Percentiles rank a stretch among this genome's conserved stretches.
Evolutionary conservation across 2,329 filamentous ascomycete genomes (phyloP).

Genomic region (Nemania serpens): DNA sequence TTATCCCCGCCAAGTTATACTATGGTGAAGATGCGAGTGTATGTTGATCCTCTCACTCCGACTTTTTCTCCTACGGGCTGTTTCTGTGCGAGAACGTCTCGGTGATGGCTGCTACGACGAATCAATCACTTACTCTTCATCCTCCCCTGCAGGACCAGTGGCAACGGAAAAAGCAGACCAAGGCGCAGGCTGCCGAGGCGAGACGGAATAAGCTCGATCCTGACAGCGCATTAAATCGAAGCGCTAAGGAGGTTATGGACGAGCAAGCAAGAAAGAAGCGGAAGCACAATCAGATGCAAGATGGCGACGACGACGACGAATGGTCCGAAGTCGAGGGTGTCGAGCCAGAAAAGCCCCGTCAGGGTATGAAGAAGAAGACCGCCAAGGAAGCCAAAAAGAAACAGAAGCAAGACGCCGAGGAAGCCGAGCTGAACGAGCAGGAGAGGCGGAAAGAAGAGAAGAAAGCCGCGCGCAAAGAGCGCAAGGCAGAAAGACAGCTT

Average conservation of each 20-base stretch:
- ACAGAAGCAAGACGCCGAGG: slow-evolving; percentile 54
- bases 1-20: slow-evolving; percentile 90
- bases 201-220: slow-evolving; percentile 91
- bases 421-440: slow-evolving; percentile 46
- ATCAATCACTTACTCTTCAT: slow-evolving; percentile 24
- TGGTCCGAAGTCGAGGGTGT: slow-evolving; percentile 55
- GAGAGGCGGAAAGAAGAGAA: slow-evolving; percentile 54
- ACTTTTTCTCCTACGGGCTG: not conserved
- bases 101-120: slow-evolving; percentile 15
- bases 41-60: slow-evolving; percentile 44
- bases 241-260: slow-evolving; percentile 90
- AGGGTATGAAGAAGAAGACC: slow-evolving; percentile 62
- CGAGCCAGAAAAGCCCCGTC: slow-evolving; percentile 63
- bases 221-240: slow-evolving; percentile 77
- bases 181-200: slow-evolving; percentile 80
- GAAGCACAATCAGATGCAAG: slow-evolving; percentile 60
- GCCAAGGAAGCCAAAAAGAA: slow-evolving; percentile 50
- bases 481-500: slow-evolving; percentile 47
- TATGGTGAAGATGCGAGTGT: slow-evolving; percentile 85
- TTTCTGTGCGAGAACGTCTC: not conserved
- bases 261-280: slow-evolving; percentile 78
- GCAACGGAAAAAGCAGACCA: slow-evolving; percentile 94
- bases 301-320: slow-evolving; percentile 54
- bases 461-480: slow-evolving; percentile 52
- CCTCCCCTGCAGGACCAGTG: slow-evolving; percentile 75